Evolutionary conservation across 2,329 filamentous ascomycete species (phyloP), one percentile per base, ranked within the genome.

Genomic region (Pyrenochaeta sp.): DNA sequence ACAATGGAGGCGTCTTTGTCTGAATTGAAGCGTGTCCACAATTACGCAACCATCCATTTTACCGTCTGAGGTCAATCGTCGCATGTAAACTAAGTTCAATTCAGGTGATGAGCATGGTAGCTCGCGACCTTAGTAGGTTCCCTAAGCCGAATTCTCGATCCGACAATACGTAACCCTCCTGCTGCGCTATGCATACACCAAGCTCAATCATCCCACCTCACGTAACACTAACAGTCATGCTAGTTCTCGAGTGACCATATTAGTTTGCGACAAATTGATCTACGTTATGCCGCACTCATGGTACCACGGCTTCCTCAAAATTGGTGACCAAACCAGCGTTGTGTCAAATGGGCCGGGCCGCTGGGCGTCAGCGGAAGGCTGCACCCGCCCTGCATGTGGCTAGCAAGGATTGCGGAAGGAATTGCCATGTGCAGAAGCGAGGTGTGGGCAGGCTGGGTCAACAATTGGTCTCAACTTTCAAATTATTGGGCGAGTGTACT

Each of bases 331-430:
- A 49, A 30, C 34, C 43, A 50, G 45, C 9, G 9, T n/a, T 27
- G 24, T 47, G 43, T 5, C 28, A 30, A 30, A 48, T 48, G 54
- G 54, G 37, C 46, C 54, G 54, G 54, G 42, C 49, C 54, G 54
- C 43, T 27, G 39, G 37, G 34, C 9, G 34, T 39, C 15, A 49
- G 13, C 43, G 54, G 49, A 52, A 52, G 48, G 28, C 37, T 56
- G 48, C 43, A 51, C 30, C 47, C 53, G 47, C 28, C 40, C 53
- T 34, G 48, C 22, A 34, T 25, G 40, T 15, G 15, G 15, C 42
- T 22, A 43, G 22, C 15, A 8, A 32, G 27, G 36, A 9, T 36
- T 19, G 19, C 19, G 54, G 43, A 49, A 52, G 27, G 32, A 56
- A 52, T 43, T 28, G 2, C 54, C 7, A 34, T 6, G n/a, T 32